Evolutionary conservation across 495 filamentous ascomycete genomes (phyloP), one percentile per base, ranked within the genome.

Genomic region (Penicillium longicatenatum): DNA sequence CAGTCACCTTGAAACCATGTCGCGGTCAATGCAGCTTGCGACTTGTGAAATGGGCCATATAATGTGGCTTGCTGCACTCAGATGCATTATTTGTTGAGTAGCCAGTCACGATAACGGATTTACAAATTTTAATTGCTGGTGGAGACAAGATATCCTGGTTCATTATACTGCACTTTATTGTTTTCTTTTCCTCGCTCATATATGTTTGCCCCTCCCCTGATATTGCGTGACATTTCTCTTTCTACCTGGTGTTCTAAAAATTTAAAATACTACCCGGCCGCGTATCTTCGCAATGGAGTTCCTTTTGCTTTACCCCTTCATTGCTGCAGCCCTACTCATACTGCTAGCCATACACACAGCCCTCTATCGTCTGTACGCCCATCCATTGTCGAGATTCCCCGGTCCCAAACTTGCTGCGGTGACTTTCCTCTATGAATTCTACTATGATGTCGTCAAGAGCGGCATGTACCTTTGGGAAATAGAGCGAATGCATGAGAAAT

Each of bases 391-490:
- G 14, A 61, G 63, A 3, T 75, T 82, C 26, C 82, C 82, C 6
- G 82, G 80, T 0, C 78, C 79, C 0, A 78, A 72, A 62, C 62
- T 83, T 5, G 77, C 80, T 0, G 77, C 76, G 0, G 59, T 68
- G 6, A 77, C 75, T 12, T 73, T 69, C 29, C 59, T 74, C 21
- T 79, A 79, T 29, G 82, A 85, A 44, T 77, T 78, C 37, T 85
- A 80, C 58, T 78, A 79, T 49, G 79, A 84, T 50, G 58, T 81
- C 16, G 58, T 79, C 33, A 63, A 70, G 9, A 60, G 66, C 6
- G 80, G 79, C 1, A 63, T 68, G 53, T 85, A 81, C 55, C 71
- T 75, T 10, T 75, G 66, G 54, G 60, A 75, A 42, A 76, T 85
- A 30, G 60, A 74, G 44, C 60, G 70, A 12, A 75, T 84, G 77